Conservation (phyloP, 495 filamentous ascomycete species). For the Daldinia caldariorum region DNA sequence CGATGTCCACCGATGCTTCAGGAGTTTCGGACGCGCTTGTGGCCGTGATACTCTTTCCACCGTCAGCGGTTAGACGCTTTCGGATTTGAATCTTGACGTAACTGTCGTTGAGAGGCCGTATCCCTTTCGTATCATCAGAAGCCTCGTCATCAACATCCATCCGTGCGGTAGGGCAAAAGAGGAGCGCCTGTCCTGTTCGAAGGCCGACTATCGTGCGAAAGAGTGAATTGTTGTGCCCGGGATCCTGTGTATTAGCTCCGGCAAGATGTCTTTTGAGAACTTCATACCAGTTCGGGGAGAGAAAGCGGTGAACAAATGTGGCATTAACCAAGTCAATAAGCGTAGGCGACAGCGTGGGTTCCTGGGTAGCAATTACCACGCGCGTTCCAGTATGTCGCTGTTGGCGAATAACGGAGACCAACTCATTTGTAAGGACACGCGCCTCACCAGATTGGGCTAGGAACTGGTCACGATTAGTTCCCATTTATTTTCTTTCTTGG, state of each 20-base stretch:
- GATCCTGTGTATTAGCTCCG: constrained; percentile 16
- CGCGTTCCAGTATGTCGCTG: constrained; percentile 66
- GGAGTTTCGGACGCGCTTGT: not conserved
- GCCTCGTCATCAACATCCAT: constrained; percentile 48
- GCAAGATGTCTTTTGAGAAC: constrained; percentile 58
- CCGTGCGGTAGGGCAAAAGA: constrained; percentile 72
- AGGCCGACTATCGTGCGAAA: constrained; percentile 68
- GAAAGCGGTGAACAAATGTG: constrained; percentile 70
- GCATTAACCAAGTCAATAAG: constrained; percentile 66
- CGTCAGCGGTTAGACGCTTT: constrained; percentile 64
- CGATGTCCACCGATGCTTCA: too few relatives aligned
- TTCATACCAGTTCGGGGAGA: constrained; percentile 65
- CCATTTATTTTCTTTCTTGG: not conserved
- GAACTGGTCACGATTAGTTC: constrained; percentile 51
- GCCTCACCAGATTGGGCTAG: constrained; percentile 57
- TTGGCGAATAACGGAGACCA: constrained; percentile 64
- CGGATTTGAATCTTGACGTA: constrained; percentile 64
- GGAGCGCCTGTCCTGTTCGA: constrained; percentile 68
- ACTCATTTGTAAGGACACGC: constrained; percentile 60
- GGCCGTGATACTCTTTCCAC: constrained; percentile 65
- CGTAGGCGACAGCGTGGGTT: constrained; percentile 66
- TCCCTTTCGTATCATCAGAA: not conserved
- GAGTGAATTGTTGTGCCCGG: constrained; percentile 39
- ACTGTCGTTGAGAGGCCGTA: constrained; percentile 55
- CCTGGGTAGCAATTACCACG: constrained; percentile 70